Base-by-base conservation (phyloP, 306 rosid species). In the Corylus avellana region DNA sequence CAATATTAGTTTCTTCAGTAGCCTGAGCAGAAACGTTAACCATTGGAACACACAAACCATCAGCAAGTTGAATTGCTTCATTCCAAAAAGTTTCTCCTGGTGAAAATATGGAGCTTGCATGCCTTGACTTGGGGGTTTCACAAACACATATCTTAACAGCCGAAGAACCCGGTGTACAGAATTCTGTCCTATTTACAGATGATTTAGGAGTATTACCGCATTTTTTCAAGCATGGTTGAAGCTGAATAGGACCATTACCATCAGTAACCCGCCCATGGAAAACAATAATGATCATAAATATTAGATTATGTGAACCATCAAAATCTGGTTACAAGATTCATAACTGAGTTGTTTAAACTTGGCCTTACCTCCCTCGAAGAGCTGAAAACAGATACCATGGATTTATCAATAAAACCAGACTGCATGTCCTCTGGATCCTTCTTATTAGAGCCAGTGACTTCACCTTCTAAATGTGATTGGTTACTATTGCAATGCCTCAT, bases 61-160 rank as follows among this genome's bases (percentile, higher is more conserved):
- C 98, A 22, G 91, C 98, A 79, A 92, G 83, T 84, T 90, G 92
- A 78, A 95, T 92, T 61, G 97, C 98, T 86, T 95, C 97, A 56
- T 91, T 82, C 98, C 98, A 95, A 72, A 22, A 95, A 95, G 67
- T 81, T 92, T 97, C 76, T 97, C 98, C 22, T 27, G 98, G 97
- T 7, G 98, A 95, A 92, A 93, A 85, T 62, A 85, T 77, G 35
- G 97, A 95, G 85, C 93, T 91, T 63, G 97, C 96, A 18, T 79
- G 81, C 50, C 73, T 82, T 22, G 98, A 91, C 84, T 83, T 90
- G 44, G 98, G 22, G 97, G 71, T 95, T 79, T 82, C 89, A 74
- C 64, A 78, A 77, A 79, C 58, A 68, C 79, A 70, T 61, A 81
- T 64, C 84, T 88, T 91, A 66, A 81, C 86, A 81, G 82, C 84